Evolutionary conservation across 345 rosid genomes (phyloP), one percentile per base, ranked within the genome.

Genomic region (Stellera chamaejasme): DNA sequence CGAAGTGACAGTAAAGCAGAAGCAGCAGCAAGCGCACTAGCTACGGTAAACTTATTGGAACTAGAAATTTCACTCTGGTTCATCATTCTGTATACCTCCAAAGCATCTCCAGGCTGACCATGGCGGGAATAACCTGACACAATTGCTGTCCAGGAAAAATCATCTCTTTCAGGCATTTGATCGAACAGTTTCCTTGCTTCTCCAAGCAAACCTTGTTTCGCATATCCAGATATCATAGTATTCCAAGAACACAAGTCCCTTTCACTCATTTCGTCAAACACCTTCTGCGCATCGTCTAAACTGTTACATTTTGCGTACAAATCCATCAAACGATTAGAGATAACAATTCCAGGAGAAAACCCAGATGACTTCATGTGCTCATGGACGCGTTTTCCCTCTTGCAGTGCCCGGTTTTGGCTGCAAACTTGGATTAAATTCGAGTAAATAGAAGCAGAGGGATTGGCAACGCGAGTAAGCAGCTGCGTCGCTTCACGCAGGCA

Each of bases 101-200:
- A 71, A 27, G 84, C 95, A 62, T 83, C 86, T 12, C 47, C 47
- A 2, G 95, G 85, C 61, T 41, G 71, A 67, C 74, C 63, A 26
- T 69, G 76, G 47, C 82, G 74, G 62, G 61, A 87, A 72, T 82
- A 80, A 13, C 92, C 98, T 0, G 87, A 83, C 58, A 91, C 81
- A 84, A 91, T 85, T 0, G 88, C 90, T 0, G 85, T 91, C 96
- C 96, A 91, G 11, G 98, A 88, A 62, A 88, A 91, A 50, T 84
- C 76, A 65, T 88, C 96, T 65, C 83, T 77, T 39, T 80, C 73
- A 39, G 90, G 73, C 96, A 91, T 91, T 77, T 78, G 77, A 73
- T 91, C 90, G 27, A 91, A 91, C 75, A 85, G 5, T 32, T 71
- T 71, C 36, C 84, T 75, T 3, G 95, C 91, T 32, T 83, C 72